These are phyloP conservation scores for Xylaria intraflava DNA, from an alignment of 495 filamentous ascomycete species.

Conservation along the genomic window DNA sequence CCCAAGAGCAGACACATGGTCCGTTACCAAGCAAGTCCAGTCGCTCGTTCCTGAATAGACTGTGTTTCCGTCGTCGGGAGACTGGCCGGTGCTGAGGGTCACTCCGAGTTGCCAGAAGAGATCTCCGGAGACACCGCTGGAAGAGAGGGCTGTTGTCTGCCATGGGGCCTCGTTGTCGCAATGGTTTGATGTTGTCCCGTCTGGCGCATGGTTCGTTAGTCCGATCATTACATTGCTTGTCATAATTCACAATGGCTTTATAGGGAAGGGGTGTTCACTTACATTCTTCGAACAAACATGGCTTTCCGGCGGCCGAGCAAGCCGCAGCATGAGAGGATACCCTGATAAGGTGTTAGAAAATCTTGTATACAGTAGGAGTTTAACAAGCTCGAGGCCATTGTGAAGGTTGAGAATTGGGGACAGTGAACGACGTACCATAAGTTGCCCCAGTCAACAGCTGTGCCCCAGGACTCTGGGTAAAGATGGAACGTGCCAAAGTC, in stretches of 20 bases:
- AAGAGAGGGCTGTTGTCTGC: conserved; percentile 46
- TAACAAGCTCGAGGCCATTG: too few relatives aligned
- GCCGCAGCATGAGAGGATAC: conserved; percentile 53
- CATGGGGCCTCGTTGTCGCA: conserved; percentile 48
- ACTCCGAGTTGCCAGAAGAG: conserved; percentile 64
- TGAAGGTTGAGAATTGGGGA: too few relatives aligned
- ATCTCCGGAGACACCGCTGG: conserved; percentile 50
- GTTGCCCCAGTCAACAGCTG: conserved; percentile 39
- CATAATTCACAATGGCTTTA: background rate
- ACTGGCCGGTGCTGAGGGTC: conserved; percentile 47
- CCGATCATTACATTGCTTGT: conserved; percentile 17
- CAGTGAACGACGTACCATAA: conserved; percentile 36
- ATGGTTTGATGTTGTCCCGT: conserved; percentile 25
- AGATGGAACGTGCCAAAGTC: conserved; percentile 65
- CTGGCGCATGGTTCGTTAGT: conserved; percentile 21
- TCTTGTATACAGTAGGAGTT: background rate
- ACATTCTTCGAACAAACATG: conserved; percentile 66
- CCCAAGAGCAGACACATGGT: conserved; percentile 43
- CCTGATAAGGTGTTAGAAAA: background rate
- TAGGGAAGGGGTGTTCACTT: conserved; percentile 29
- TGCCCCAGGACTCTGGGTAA: conserved; percentile 51
- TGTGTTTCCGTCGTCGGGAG: conserved; percentile 54
- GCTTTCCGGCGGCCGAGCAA: conserved; percentile 52
- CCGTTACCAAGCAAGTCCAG: conserved; percentile 38
- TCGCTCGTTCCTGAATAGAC: conserved; percentile 37